A percentile compares a stretch with the other conserved stretches of the same genome.
phyloP scores from a whole-genome alignment of 73 alveolate genomes.

The Paramecium primaurelia region DNA sequence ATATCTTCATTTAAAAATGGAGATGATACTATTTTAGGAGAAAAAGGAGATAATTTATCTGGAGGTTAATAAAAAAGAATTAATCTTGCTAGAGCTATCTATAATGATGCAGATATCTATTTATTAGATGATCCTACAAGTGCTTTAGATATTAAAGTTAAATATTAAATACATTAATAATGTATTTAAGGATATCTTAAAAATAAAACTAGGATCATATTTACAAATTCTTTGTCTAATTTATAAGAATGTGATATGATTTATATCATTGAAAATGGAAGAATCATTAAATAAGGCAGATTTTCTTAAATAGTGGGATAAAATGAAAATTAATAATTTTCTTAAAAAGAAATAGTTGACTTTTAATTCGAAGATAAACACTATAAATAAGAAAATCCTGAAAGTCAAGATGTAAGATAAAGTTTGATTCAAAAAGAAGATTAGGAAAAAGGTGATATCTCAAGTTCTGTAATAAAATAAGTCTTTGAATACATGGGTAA shows the following conservation, averaged over 20 bases:
- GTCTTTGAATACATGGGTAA: neutral
- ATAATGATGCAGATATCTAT: conserved; percentile 78
- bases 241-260: conserved; percentile 78
- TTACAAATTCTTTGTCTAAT: conserved; percentile 90
- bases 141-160: conserved; percentile 91
- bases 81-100: conserved; percentile 76
- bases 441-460: neutral
- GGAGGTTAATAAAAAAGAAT: conserved; percentile 81
- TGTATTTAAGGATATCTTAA: conserved; percentile 70
- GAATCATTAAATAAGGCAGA: conserved; percentile 65
- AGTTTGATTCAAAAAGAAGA: neutral
- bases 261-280: conserved; percentile 76
- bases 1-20: conserved; percentile 19
- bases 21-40: conserved; percentile 64
- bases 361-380: neutral
- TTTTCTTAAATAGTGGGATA: neutral
- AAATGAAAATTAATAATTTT: neutral
- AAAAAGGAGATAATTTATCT: conserved; percentile 70
- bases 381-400: neutral
- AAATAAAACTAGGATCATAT: conserved; percentile 82
- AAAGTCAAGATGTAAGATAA: neutral
- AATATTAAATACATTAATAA: conserved; percentile 77
- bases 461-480: neutral
- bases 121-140: conserved; percentile 94
- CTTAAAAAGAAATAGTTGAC: neutral